Base-by-base conservation (phyloP, 1,139 yeast species). In the Yamadazyma sp. region DNA sequence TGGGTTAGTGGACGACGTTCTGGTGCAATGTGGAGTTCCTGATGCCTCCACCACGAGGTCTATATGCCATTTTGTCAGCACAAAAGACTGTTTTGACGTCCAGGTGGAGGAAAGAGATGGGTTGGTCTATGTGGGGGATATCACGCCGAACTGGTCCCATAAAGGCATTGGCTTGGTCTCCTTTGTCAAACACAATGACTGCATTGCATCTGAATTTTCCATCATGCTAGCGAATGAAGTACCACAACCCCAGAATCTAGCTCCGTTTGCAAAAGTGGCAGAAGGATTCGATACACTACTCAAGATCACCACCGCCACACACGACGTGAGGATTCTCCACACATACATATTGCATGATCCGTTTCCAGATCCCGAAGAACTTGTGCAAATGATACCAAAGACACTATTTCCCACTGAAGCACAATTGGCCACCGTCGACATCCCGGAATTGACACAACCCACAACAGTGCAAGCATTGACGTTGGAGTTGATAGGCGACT, bases 401-500 rank as follows among this genome's bases (percentile, higher is more conserved):
- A 29, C 28, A 4, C 34, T 15, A 12, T 33, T 30, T 17, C 50
- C 48, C 4, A 39, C 41, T 4, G 43, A 42, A 13, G 3, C 16
- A 3, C 60, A 56, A 35, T 14, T 52, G 2, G 27, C 39, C 5
- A 34, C 44, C 22, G 29, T 35, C 33, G 29, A 38, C 17, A 31
- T 17, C 13, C 35, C 40, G 23, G 32, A 26, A 14, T 29, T 18
- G 15, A 39, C 24, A 32, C 37, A 36, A 20, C 43, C 43, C 23
- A 32, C 54, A 8, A 44, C 43, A 1, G 41, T 46, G 12, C 50
- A 46, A 30, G 86, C 86, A 3, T 52, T 82, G 28, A 75, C 86
- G 0, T 60, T 82, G 35, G 87, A 82, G 46, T 60, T 82, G 44
- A 62, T 82, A 32, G 87, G 86, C 0, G 88, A 82, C 47, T 48